Evolutionary conservation across 352 stramenopile genomes (phyloP), one percentile per base, ranked within the genome.

Genomic region (Thalassiosira pacifica): DNA sequence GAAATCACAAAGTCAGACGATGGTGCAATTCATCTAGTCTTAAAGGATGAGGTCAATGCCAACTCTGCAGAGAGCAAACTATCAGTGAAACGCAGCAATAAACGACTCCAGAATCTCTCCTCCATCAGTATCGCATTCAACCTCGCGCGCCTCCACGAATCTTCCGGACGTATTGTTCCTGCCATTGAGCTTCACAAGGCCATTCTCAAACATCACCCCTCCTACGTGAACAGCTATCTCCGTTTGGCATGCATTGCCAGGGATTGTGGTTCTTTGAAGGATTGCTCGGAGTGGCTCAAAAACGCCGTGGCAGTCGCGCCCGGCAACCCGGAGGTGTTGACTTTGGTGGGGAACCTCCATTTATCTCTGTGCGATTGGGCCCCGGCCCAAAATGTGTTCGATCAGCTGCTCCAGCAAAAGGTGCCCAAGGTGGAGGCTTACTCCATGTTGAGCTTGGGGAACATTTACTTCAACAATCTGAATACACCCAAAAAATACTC

Each of bases 391-490:
- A 95, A 96, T 32, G 98, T 99, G 87, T 96, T 93, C 65, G 90
- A 96, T 69, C 84, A 91, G 45, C 84, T 95, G 10, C 75, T 95
- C 31, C 79, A 71, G 6, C 95, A 97, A n/a, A 97, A 97, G 76
- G 86, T 98, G 37, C 97, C 97, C 75, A 92, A 92, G 63, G 98
- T 98, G 69, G 97, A 99, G 85, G 95, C 97, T 27, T 99, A 99
- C 90, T 97, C 97, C 10, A 97, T 98, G 88, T 90, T 99, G 22
- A 98, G 96, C 26, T 96, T 99, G 91, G 97, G 97, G 59, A 99
- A 99, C 76, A 98, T 99, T 75, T 99, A 98, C 87, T 99, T 99
- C 94, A 98, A 96, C 86, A 99, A 98, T 87, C 91, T 99, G 8
- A 96, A 97, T 32, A 96, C 97, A 52, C 97, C 97, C 61, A 96